phyloP scores from a whole-genome alignment of 2,329 filamentous ascomycete genomes.

The Amylocarpus encephaloides region DNA sequence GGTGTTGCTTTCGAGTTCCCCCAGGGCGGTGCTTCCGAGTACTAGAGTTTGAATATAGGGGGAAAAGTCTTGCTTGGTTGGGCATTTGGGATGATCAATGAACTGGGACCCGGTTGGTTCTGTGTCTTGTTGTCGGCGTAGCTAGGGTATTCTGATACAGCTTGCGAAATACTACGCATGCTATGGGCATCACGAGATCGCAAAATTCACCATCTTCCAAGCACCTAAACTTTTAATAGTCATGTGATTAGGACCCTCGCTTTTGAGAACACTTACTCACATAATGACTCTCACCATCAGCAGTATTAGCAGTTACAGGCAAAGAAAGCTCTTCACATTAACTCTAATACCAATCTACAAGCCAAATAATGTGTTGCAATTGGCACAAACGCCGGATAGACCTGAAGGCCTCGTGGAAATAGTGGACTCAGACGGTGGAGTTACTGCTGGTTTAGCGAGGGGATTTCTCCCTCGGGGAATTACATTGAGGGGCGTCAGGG shows the following conservation, averaged over 20 bases:
- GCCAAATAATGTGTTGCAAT: too few relatives aligned
- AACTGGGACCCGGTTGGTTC: constrained; percentile 7
- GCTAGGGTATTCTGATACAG: constrained; percentile 21
- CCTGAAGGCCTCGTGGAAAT: too few relatives aligned
- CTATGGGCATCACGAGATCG: constrained; percentile 12
- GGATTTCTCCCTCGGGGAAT: too few relatives aligned
- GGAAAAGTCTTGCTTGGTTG: constrained; percentile 15
- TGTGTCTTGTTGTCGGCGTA: constrained; percentile 23
- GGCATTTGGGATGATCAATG: constrained; percentile 25
- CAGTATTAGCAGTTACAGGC: too few relatives aligned
- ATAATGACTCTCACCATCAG: too few relatives aligned
- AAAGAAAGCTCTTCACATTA: too few relatives aligned
- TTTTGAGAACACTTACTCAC: background rate
- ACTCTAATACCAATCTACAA: too few relatives aligned
- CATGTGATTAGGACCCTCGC: background rate
- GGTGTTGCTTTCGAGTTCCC: constrained; percentile 98
- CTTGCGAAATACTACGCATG: constrained; percentile 22
- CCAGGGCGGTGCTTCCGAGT: constrained; percentile 70
- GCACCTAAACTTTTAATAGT: background rate
- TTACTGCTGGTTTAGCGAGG: too few relatives aligned
- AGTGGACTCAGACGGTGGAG: too few relatives aligned
- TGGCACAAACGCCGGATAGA: too few relatives aligned
- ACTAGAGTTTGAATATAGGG: constrained; percentile 50
- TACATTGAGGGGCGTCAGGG: too few relatives aligned
- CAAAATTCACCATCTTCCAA: constrained; percentile 4